These are phyloP conservation scores for Metschnikowia reukaufii DNA, from an alignment of 805 yeast species.

Conservation along the genomic window DNA sequence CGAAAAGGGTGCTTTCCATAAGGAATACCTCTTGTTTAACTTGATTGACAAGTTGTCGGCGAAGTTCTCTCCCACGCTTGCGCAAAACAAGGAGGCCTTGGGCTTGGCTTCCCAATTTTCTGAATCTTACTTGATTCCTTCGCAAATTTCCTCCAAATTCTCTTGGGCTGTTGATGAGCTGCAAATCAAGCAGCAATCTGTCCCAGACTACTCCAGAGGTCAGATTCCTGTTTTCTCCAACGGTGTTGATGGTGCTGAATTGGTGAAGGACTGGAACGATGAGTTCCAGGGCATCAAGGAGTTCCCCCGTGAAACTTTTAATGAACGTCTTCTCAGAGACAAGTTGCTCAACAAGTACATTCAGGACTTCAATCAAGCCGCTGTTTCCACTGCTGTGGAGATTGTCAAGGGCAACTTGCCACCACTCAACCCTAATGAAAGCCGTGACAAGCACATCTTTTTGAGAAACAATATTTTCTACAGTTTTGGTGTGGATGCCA, in stretches of 20 bases:
- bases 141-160: constrained; percentile 56
- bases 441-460: constrained; percentile 60
- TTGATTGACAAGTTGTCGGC: constrained; percentile 69
- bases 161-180: constrained; percentile 71
- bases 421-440: constrained; percentile 81
- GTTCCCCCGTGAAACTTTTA: constrained; percentile 55
- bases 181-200: constrained; percentile 15
- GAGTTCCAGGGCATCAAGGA: constrained; percentile 84
- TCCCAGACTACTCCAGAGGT: constrained; percentile 59
- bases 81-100: constrained; percentile 48
- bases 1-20: constrained; percentile 34
- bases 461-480: constrained; percentile 84
- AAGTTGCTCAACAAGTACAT: constrained; percentile 67
- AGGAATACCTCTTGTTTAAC: constrained; percentile 55
- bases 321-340: constrained; percentile 74
- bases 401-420: constrained; percentile 70
- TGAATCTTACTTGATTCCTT: constrained; percentile 60
- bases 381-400: constrained; percentile 76
- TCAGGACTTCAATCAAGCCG: constrained; percentile 72
- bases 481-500: constrained; percentile 66
- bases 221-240: constrained; percentile 54
- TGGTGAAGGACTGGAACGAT: constrained; percentile 81
- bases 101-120: constrained; percentile 42
- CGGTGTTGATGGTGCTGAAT: constrained; percentile 61
- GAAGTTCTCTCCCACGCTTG: constrained; percentile 52